phyloP scores from a whole-genome alignment of 441 rosid species.

The Corymbia citriodora region DNA sequence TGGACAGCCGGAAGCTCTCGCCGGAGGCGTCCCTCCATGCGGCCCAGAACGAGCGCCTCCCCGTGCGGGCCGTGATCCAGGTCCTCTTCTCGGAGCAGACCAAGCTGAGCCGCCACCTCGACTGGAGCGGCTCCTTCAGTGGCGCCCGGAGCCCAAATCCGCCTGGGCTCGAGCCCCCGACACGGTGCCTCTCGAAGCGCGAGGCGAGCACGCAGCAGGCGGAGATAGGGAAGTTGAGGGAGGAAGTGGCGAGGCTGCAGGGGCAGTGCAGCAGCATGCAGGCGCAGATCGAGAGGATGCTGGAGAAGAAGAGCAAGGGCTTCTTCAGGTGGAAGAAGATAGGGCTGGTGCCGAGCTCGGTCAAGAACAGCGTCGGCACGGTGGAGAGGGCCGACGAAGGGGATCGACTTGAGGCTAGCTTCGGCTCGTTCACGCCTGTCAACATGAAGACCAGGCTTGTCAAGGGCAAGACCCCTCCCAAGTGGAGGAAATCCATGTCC shows the following conservation, averaged over 20 bases:
- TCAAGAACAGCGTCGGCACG: conserved; percentile 25
- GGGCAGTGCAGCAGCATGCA: conserved; percentile 48
- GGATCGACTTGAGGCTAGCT: conserved; percentile 15
- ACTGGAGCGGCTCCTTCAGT: conserved; percentile 60
- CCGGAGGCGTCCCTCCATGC: conserved; percentile 76
- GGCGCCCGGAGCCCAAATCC: conserved; percentile 40
- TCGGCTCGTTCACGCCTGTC: conserved; percentile 46
- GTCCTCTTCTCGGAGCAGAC: conserved; percentile 64
- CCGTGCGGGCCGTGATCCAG: conserved; percentile 69
- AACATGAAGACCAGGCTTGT: conserved; percentile 55
- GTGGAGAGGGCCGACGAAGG: conserved; percentile 31
- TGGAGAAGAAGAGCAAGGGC: conserved; percentile 47
- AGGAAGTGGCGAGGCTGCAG: conserved; percentile 56
- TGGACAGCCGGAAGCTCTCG: conserved; percentile 65
- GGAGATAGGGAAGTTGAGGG: conserved; percentile 60
- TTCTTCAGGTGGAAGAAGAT: conserved; percentile 65
- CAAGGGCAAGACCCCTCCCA: conserved; percentile 45
- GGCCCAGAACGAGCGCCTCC: conserved; percentile 73
- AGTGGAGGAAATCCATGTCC: conserved; percentile 63
- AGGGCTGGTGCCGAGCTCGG: conserved; percentile 34
- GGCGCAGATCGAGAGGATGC: conserved; percentile 49
- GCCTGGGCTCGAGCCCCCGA: conserved; percentile 22
- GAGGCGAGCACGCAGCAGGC: conserved; percentile 46
- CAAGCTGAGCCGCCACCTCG: conserved; percentile 42
- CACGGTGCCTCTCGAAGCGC: conserved; percentile 56